A percentile compares a stretch with the other conserved stretches of the same genome.
Conservation (phyloP, 345 rosid genomes). For the Syzygium jambos region DNA sequence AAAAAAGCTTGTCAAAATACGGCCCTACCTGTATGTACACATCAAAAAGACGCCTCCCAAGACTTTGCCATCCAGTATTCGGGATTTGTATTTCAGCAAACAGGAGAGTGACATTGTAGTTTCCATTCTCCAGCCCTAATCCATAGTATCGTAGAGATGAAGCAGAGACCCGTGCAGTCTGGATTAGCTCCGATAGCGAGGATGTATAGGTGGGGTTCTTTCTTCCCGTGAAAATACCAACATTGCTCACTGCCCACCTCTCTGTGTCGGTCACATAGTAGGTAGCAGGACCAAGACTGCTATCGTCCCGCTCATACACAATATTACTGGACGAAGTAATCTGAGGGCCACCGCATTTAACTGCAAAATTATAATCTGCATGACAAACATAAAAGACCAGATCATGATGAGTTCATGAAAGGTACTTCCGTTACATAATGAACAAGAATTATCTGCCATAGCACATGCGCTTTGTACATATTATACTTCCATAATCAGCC, state of each 20-base stretch:
- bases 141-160: constrained; percentile 73
- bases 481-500: neutral
- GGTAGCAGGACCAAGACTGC: constrained; percentile 46
- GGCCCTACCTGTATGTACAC: constrained; percentile 37
- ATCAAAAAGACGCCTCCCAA: constrained; percentile 35
- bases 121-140: constrained; percentile 73
- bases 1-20: accelerated
- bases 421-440: neutral
- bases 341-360: constrained; percentile 61
- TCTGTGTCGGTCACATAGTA: constrained; percentile 27
- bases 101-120: constrained; percentile 38
- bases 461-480: neutral
- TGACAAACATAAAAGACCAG: neutral
- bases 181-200: constrained; percentile 15
- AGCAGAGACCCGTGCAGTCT: constrained; percentile 52
- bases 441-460: neutral
- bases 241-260: constrained; percentile 44
- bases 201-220: constrained; percentile 14
- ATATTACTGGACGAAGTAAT: constrained; percentile 21
- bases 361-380: constrained; percentile 46
- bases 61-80: constrained; percentile 21
- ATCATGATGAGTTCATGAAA: neutral
- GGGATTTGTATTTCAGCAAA: constrained; percentile 26
- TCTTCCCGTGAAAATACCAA: constrained; percentile 18
- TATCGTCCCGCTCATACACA: constrained; percentile 36